phyloP scores from a whole-genome alignment of 2,329 filamentous ascomycete species.

The Scedosporium dehoogii region DNA sequence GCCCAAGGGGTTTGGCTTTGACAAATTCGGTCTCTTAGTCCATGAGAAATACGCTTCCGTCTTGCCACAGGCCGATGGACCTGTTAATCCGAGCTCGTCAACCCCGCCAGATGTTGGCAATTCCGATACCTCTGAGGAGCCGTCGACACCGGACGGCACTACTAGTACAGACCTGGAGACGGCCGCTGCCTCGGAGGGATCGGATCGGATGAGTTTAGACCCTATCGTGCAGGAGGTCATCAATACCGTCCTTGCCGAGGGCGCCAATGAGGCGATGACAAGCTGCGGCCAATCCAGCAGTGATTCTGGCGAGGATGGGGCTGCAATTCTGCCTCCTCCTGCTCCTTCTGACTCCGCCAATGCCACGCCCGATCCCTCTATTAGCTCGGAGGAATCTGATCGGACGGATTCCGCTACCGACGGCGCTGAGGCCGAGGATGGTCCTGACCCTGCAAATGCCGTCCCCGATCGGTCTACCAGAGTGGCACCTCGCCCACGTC shows the following conservation, averaged over 20 bases:
- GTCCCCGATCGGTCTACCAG: not conserved
- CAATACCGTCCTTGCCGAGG: not conserved
- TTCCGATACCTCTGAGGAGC: not conserved
- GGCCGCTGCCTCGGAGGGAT: not conserved
- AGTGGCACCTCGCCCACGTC: not conserved
- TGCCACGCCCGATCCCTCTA: no score
- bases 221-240: not conserved
- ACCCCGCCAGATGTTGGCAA: not conserved
- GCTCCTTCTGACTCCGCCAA: not conserved
- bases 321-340: not conserved
- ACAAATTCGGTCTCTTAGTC: conserved; percentile 8
- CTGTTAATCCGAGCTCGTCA: not conserved
- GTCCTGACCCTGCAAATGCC: no score
- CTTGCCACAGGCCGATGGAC: not conserved
- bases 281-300: not conserved
- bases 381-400: no score
- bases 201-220: not conserved
- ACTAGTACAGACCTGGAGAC: not conserved
- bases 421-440: no score
- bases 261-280: not conserved
- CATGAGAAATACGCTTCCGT: not conserved
- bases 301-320: not conserved
- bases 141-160: not conserved
- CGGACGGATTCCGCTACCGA: no score
- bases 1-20: conserved; percentile 6